These are phyloP conservation scores for Pichia sp. DNA, from an alignment of 1,139 yeast genomes.

Conservation along the genomic window DNA sequence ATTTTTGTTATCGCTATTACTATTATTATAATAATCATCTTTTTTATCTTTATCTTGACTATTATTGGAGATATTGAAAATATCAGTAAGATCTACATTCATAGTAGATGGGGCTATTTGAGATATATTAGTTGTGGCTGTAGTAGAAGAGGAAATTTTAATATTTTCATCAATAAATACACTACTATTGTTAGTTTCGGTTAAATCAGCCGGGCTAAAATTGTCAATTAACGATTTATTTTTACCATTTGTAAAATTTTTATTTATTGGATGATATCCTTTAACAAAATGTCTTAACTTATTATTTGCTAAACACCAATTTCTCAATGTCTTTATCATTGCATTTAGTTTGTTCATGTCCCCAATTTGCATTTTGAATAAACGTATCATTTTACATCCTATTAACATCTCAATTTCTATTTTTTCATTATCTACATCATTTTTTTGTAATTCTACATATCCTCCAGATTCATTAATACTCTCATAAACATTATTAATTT, in stretches of 20 bases:
- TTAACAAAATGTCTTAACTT: background rate
- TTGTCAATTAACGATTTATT: no score
- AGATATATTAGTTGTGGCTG: no score
- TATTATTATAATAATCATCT: no score
- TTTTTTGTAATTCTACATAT: background rate
- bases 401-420: constrained; percentile 15
- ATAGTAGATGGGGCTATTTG: background rate
- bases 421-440: background rate
- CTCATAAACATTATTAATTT: background rate
- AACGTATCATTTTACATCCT: constrained; percentile 24
- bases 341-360: constrained; percentile 18
- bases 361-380: constrained; percentile 22
- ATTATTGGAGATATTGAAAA: background rate
- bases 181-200: no score
- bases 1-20: no score
- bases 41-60: no score
- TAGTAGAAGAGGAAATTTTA: no score
- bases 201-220: no score
- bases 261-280: background rate
- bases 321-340: constrained; percentile 20
- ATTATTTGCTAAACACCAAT: constrained; percentile 19
- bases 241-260: no score
- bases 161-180: no score
- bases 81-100: background rate
- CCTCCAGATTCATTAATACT: background rate